These are phyloP conservation scores for Debaryomyces maramus DNA, from an alignment of 805 yeast species.

Conservation along the genomic window DNA sequence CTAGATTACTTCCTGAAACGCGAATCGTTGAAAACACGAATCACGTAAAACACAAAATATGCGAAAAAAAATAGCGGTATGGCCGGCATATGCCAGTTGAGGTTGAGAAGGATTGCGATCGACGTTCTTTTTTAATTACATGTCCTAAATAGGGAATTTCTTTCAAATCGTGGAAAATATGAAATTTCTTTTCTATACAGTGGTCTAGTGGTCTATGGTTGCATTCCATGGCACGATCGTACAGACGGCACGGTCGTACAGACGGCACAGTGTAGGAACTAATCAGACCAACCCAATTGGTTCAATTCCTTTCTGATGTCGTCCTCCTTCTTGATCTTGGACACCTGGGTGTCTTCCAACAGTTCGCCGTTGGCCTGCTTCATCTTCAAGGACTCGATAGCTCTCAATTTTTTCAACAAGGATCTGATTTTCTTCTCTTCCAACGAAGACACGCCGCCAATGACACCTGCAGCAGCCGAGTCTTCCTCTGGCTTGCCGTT, in stretches of 20 bases:
- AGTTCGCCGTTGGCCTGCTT: constrained; percentile 81
- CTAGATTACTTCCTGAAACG: no score
- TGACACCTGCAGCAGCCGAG: constrained; percentile 40
- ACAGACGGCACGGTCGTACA: no score
- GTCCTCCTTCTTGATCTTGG: constrained; percentile 85
- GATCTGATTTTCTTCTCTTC: constrained; percentile 94
- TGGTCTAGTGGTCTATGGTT: neutral
- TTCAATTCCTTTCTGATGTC: constrained; percentile 74
- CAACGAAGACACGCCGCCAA: constrained; percentile 64
- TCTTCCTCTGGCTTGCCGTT: no score
- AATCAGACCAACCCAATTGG: constrained; percentile 65
- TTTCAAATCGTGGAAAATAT: neutral
- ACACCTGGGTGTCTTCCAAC: constrained; percentile 88
- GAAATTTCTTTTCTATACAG: neutral
- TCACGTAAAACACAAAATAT: no score
- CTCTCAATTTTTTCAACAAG: constrained; percentile 87
- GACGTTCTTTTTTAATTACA: no score
- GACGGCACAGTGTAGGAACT: constrained; percentile 7
- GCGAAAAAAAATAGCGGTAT: no score
- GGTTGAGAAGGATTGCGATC: no score
- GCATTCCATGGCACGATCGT: neutral
- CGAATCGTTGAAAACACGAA: no score
- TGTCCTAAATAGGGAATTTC: neutral
- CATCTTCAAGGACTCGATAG: constrained; percentile 87
- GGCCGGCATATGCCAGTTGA: no score